phyloP scores from a whole-genome alignment of 805 yeast genomes.

The Suhomyces emberorum region DNA sequence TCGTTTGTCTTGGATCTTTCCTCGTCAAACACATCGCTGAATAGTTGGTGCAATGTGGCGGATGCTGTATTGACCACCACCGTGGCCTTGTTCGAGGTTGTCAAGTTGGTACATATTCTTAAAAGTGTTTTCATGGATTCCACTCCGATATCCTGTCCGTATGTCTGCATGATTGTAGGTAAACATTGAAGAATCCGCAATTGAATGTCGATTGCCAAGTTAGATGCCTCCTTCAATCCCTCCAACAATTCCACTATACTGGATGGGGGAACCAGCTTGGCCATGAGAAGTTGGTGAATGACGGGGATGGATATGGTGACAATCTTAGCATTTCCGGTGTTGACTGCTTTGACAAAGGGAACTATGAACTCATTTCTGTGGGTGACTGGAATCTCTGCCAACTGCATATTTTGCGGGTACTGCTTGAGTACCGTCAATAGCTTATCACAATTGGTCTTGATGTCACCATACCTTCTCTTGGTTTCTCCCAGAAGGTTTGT shows the following conservation, averaged over 20 bases:
- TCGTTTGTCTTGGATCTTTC: slow-evolving; percentile 2
- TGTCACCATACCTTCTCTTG: slow-evolving; percentile 66
- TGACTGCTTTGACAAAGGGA: slow-evolving; percentile 73
- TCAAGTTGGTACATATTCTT: slow-evolving; percentile 68
- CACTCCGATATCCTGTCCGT: slow-evolving; percentile 54
- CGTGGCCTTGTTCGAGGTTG: slow-evolving; percentile 62
- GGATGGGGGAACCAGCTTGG: slow-evolving; percentile 51
- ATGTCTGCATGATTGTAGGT: slow-evolving; percentile 69
- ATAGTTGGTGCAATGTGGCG: slow-evolving; percentile 86
- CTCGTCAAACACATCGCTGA: slow-evolving; percentile 70
- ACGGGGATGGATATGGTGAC: slow-evolving; percentile 70
- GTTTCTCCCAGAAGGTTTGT: slow-evolving; percentile 62
- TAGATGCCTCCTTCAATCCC: slow-evolving; percentile 69
- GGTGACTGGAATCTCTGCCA: slow-evolving; percentile 31
- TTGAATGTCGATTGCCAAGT: slow-evolving; percentile 77
- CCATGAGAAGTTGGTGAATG: slow-evolving; percentile 56
- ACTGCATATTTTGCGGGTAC: slow-evolving; percentile 16
- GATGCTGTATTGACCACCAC: slow-evolving; percentile 87
- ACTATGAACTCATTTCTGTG: slow-evolving; percentile 24
- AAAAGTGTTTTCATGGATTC: slow-evolving; percentile 56
- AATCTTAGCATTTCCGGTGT: slow-evolving; percentile 70
- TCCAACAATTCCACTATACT: slow-evolving; percentile 57
- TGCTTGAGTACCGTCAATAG: slow-evolving; percentile 17
- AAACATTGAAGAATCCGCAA: slow-evolving; percentile 79
- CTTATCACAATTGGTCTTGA: slow-evolving; percentile 45